Percentiles rank a stretch among this genome's conserved stretches.
phyloP scores from a whole-genome alignment of 2,329 filamentous ascomycete genomes.

The Fusarium sp. region DNA sequence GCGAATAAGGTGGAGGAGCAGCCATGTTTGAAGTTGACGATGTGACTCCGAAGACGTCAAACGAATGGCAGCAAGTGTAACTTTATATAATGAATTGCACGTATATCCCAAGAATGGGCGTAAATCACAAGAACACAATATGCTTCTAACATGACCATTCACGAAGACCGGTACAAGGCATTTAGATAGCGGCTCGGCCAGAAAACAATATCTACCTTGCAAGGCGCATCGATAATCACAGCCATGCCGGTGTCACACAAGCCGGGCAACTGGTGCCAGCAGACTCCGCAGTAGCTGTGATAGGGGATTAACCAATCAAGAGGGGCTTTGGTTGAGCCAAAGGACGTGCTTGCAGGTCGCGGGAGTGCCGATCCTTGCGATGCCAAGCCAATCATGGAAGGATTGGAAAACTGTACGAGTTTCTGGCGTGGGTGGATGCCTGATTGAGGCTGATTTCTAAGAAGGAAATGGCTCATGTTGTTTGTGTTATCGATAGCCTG shows the following conservation, averaged over 20 bases:
- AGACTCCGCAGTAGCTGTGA: background rate
- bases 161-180: background rate
- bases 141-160: background rate
- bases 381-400: conserved; percentile 1
- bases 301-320: background rate
- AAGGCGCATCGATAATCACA: background rate
- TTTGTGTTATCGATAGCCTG: background rate
- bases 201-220: background rate
- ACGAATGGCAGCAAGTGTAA: background rate
- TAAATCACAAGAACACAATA: background rate
- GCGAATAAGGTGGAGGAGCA: conserved; percentile 23
- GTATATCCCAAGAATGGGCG: background rate
- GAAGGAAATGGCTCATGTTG: background rate
- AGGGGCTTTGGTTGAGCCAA: background rate
- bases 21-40: background rate
- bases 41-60: background rate
- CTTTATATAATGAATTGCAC: conserved; percentile 8
- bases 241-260: background rate
- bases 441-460: background rate
- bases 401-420: conserved; percentile 10
- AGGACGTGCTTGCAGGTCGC: background rate
- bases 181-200: background rate
- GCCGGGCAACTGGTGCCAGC: conserved; percentile 1
- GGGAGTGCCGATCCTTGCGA: background rate
- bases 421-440: conserved; percentile 3